Conservation (phyloP, 176 grass and related monocot genomes). For the Oryza rufipogon region DNA sequence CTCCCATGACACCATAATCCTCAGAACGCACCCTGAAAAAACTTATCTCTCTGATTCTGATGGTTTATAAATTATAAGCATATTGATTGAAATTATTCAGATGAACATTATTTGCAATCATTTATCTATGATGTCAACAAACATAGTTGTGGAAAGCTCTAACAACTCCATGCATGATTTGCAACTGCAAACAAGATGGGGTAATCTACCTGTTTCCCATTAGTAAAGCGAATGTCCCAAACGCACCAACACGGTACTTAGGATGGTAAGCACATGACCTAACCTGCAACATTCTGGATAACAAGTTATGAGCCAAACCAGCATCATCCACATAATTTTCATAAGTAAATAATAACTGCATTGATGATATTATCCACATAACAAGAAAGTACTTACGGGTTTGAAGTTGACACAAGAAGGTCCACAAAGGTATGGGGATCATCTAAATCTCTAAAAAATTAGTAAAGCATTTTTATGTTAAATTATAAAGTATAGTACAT, state of each 20-base stretch:
- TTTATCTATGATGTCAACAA: constrained; percentile 23
- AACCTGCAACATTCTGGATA: constrained; percentile 67
- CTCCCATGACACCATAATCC: constrained; percentile 78
- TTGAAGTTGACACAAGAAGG: constrained; percentile 78
- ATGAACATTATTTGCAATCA: constrained; percentile 5
- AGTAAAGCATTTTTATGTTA: constrained; percentile 33
- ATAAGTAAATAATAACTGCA: constrained; percentile 27
- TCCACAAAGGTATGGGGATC: constrained; percentile 91
- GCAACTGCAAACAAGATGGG: constrained; percentile 27
- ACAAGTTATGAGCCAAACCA: constrained; percentile 39
- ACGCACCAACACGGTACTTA: constrained; percentile 76
- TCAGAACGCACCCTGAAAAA: constrained; percentile 65
- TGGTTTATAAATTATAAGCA: constrained; percentile 11
- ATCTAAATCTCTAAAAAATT: constrained; percentile 68
- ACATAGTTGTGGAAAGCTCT: constrained; percentile 20
- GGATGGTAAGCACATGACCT: constrained; percentile 79
- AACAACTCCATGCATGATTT: constrained; percentile 34
- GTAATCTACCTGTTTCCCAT: constrained; percentile 66
- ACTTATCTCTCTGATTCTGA: constrained; percentile 26
- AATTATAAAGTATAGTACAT: constrained; percentile 7
- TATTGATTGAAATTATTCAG: constrained; percentile 35
- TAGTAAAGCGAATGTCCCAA: constrained; percentile 81
- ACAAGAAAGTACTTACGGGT: constrained; percentile 54
- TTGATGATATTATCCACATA: constrained; percentile 8
- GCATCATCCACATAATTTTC: constrained; percentile 3